These are phyloP conservation scores for Yarrowia bubula DNA, from an alignment of 805 yeast species.

Conservation along the genomic window DNA sequence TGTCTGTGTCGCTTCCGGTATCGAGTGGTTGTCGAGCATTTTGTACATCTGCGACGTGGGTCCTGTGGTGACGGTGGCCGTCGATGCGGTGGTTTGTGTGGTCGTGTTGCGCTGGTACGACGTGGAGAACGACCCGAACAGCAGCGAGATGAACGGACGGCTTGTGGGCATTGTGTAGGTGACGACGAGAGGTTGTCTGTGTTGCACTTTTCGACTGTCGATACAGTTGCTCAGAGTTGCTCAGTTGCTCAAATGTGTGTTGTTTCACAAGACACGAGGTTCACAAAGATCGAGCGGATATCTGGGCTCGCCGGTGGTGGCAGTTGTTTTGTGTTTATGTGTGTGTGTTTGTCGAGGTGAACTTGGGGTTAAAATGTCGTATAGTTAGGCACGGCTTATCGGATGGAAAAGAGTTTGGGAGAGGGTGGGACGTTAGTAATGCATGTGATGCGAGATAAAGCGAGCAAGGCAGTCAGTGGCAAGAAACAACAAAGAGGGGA, in stretches of 20 bases:
- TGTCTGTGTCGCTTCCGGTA: slow-evolving; percentile 7
- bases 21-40: slow-evolving; percentile 17
- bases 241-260: too few species aligned
- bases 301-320: too few species aligned
- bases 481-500: background rate
- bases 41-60: slow-evolving; percentile 18
- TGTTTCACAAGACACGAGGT: too few species aligned
- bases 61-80: slow-evolving; percentile 13
- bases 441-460: slow-evolving; percentile 23
- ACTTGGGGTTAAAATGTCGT: background rate
- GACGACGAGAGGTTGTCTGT: background rate
- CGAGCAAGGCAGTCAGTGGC: slow-evolving; percentile 25
- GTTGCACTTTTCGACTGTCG: background rate
- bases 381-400: slow-evolving; percentile 23
- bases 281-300: too few species aligned
- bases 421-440: slow-evolving; percentile 1
- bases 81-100: slow-evolving; percentile 1
- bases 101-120: slow-evolving; percentile 22
- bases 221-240: too few species aligned
- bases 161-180: slow-evolving; percentile 3
- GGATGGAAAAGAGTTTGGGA: slow-evolving; percentile 8
- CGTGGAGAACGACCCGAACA: slow-evolving; percentile 20
- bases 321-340: background rate
- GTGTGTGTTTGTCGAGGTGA: background rate
- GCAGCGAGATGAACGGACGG: slow-evolving; percentile 24